Conservation (phyloP, 179 eudicot genomes). For the Carnegiea gigantea region DNA sequence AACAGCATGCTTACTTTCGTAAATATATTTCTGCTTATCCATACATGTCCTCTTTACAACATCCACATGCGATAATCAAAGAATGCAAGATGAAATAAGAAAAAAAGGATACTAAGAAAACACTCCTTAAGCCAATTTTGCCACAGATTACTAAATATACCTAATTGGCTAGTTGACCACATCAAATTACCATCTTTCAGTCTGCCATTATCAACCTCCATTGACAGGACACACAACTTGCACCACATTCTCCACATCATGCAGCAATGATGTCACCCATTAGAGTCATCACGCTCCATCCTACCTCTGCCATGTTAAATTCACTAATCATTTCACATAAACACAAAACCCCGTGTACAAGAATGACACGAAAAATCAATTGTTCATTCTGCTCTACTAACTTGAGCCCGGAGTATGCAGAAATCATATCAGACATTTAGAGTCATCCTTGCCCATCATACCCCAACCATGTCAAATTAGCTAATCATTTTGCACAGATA, state of each 20-base stretch:
- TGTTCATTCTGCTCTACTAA: background rate
- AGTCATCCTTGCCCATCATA: background rate
- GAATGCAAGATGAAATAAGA: too few relatives aligned
- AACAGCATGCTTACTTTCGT: background rate
- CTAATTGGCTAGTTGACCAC: background rate
- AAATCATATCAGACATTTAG: background rate
- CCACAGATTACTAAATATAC: too few relatives aligned
- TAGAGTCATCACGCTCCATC: background rate
- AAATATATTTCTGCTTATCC: background rate
- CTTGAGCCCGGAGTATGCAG: background rate
- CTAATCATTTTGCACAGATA: background rate
- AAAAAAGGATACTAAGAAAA: too few relatives aligned
- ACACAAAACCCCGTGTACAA: background rate
- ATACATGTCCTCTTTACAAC: background rate
- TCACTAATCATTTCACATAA: background rate
- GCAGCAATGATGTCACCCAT: too few relatives aligned
- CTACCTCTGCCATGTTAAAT: background rate
- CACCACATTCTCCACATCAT: too few relatives aligned
- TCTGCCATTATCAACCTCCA: too few relatives aligned
- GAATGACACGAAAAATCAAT: too few relatives aligned
- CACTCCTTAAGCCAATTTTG: too few relatives aligned
- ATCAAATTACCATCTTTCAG: background rate
- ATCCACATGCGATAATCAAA: too few relatives aligned
- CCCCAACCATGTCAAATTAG: background rate
- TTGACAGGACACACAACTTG: too few relatives aligned